Base-by-base conservation (phyloP, 140 eudicot genomes). In the Bidens hawaiensis region DNA sequence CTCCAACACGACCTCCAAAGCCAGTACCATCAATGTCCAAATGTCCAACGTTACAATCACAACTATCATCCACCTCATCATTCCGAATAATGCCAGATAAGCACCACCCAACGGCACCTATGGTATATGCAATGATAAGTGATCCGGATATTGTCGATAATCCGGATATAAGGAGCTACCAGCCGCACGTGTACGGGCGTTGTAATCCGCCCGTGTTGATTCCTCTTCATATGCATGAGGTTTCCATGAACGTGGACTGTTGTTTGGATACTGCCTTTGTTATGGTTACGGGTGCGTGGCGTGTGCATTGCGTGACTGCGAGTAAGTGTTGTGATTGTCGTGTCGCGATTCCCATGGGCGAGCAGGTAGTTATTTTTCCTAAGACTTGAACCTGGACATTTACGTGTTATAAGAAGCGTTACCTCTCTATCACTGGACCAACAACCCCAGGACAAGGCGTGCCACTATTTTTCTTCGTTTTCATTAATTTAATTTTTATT, bases 161-260 rank as follows among this genome's bases (percentile, higher is more conserved):
- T 61, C 99, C 95, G 3, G 89, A 93, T 33, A 75, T 93, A 21
- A 77, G 79, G 67, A 91, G 96, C 73, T 91, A 91, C 80, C 98
- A 91, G 79, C 98, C 98, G 58, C 80, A 88, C 48, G 99, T 87
- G 12, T 78, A 88, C 69, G 99, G 99, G 4, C 70, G 84, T 28
- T 88, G 93, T 49, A 79, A 85, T 2, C 93, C 96, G 26, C 94
- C 96, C 40, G 95, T 83, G 57, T 34, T 93, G 78, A 93, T 93
- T 56, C 99, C 99, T 18, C 67, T 93, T 40, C 85, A 88, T 23
- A 82, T 93, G 99, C 77, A 80, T 16, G 85, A 61, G 42, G 72
- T 93, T 18, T 42, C 71, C 23, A 66, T 85, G 89, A 80, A 76
- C 46, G 78, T 85, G 7, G 93, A 88, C 4, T 85, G 95, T 57